phyloP scores from a whole-genome alignment of 2,329 filamentous ascomycete genomes.

The Aspergillus aculeatus region DNA sequence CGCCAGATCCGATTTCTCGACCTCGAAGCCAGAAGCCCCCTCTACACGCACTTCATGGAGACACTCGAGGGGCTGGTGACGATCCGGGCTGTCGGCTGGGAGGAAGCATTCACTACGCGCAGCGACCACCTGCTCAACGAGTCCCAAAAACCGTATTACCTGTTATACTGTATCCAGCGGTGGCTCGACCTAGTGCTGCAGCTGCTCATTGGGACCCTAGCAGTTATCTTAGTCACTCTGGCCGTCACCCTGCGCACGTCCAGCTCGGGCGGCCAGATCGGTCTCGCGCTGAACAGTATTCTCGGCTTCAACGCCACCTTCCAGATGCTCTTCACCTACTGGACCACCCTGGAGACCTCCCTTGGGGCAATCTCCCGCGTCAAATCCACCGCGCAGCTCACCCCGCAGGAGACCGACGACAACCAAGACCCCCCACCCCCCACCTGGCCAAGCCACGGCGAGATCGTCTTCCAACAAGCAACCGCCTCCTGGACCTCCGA shows the following conservation, averaged over 20 bases:
- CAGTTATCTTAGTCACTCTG: constrained; percentile 44
- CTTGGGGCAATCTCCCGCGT: constrained; percentile 50
- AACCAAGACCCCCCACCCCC: too few species aligned
- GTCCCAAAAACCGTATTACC: constrained; percentile 47
- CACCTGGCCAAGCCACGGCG: constrained; percentile 25
- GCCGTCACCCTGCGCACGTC: constrained; percentile 38
- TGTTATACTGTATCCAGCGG: constrained; percentile 46
- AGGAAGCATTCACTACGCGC: constrained; percentile 9
- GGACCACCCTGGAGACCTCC: constrained; percentile 57
- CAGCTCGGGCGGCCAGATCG: constrained; percentile 44
- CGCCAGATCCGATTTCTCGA: constrained; percentile 53
- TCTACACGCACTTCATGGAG: constrained; percentile 55
- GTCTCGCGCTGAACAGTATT: constrained; percentile 49
- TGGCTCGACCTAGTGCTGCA: constrained; percentile 47
- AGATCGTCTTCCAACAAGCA: constrained; percentile 20
- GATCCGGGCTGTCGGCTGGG: constrained; percentile 53
- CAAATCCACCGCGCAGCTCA: too few species aligned
- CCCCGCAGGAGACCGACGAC: constrained; percentile 21
- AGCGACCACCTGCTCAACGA: constrained; percentile 38
- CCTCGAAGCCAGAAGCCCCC: constrained; percentile 50
- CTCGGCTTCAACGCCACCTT: constrained; percentile 47
- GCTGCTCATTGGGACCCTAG: constrained; percentile 44
- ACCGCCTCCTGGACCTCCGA: constrained; percentile 7
- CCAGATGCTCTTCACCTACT: constrained; percentile 47
- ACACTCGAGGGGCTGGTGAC: constrained; percentile 50